Base-by-base conservation (phyloP, 2,329 filamentous ascomycete genomes). In the Penicillium sp. region DNA sequence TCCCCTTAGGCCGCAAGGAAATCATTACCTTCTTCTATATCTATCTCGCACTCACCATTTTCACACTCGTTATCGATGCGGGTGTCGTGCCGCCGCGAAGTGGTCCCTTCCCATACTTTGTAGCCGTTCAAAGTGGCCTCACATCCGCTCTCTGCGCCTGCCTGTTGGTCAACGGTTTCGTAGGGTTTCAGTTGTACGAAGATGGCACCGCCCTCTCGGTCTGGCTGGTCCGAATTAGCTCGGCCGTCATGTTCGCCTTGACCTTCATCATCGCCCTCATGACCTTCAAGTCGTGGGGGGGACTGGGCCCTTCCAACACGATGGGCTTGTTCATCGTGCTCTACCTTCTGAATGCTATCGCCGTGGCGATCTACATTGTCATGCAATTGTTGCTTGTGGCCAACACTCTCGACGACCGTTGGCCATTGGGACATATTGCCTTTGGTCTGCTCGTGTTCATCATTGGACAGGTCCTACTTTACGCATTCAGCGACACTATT, bases 171-270 rank as follows among this genome's bases (percentile, higher is more conserved):
- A 97, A 97, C 69, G 93, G 93, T 38, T 98, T 98, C 64, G 91
- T 98, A 46, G 93, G 93, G 32, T 98, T 98, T 71, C 93, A 97
- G 71, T 77, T 98, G 9, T 98, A 98, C 69, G 93, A 98, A 71
- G 93, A 98, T 63, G 93, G 93, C 43, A 98, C 93, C 1, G 85
- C 86, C 2, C 75, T 97, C 36, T 96, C 90, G 0, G 84, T 98
- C 38, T 98, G 93, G 93, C 82, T 96, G 59, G 75, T 98, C 52
- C 84, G 91, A 45, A 72, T 88, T 28, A 84, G 82, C 65, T 95
- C 88, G 2, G 71, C 86, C 12, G 80, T 77, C 54, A 91, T 94
- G 73, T 97, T 96, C 72, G 74, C 85, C 54, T 83, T 98, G 62
- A 86, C 85, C 41, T 93, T 93, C 64, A 81, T 91, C 45, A 84